Conservation (phyloP, 805 yeast genomes). For the Komagataella kurtzmanii region DNA sequence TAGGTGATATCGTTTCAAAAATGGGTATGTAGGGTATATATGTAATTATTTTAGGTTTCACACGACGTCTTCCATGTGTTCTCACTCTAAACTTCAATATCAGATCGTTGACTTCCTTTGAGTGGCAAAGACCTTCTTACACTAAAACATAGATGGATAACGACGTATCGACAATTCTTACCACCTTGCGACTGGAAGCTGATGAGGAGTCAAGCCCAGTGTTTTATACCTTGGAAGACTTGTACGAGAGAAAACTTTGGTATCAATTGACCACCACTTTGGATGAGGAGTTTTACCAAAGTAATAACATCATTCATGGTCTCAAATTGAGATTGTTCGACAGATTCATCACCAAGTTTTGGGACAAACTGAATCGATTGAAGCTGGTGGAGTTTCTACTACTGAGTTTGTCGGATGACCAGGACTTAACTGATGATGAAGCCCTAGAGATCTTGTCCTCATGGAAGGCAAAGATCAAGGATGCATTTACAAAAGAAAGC, state of each 20-base stretch:
- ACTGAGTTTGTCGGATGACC: constrained; percentile 28
- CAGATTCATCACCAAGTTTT: constrained; percentile 54
- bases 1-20: neutral
- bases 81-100: neutral
- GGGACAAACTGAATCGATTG: constrained; percentile 63
- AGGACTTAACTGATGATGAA: constrained; percentile 27
- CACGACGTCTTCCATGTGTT: neutral
- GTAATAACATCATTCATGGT: constrained; percentile 32
- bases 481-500: constrained; percentile 18
- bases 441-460: constrained; percentile 17
- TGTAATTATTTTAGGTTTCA: neutral
- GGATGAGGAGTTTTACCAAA: constrained; percentile 38
- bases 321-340: constrained; percentile 57
- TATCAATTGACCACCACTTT: constrained; percentile 75
- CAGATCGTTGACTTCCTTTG: neutral
- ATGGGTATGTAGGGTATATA: constrained; percentile 1
- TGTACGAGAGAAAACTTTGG: constrained; percentile 86
- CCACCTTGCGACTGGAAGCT: constrained; percentile 44
- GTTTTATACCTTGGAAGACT: constrained; percentile 66
- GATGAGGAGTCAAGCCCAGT: constrained; percentile 43
- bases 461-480: constrained; percentile 24
- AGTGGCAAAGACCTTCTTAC: neutral
- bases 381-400: constrained; percentile 68
- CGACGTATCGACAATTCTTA: constrained; percentile 29
- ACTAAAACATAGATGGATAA: constrained; percentile 1